Percentiles rank a stretch among this genome's conserved stretches.
Conservation (phyloP, 2,329 filamentous ascomycete genomes). For the Chrysoporthe deuterocubensis region DNA sequence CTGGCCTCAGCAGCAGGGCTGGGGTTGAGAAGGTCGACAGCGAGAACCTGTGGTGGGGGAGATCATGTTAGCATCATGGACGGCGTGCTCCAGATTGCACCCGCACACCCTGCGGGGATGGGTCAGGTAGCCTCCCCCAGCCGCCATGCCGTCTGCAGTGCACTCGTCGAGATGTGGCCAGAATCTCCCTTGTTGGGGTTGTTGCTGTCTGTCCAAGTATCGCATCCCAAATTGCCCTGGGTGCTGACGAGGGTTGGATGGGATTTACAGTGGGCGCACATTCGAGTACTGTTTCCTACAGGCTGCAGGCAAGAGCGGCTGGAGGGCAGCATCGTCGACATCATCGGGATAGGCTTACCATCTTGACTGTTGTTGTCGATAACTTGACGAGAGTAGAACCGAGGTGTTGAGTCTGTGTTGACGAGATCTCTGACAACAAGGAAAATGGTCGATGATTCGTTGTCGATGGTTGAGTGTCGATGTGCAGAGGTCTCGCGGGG, state of each 20-base stretch:
- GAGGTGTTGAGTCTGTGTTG: slow-evolving; percentile 53
- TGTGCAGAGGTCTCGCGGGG: slow-evolving; percentile 29
- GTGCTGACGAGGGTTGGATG: slow-evolving; percentile 11
- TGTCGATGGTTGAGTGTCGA: slow-evolving; percentile 27
- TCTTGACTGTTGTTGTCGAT: slow-evolving; percentile 63
- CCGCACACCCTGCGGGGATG: slow-evolving; percentile 1
- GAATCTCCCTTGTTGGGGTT: slow-evolving; percentile 23
- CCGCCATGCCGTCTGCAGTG: neutral
- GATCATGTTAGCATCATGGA: slow-evolving; percentile 50
- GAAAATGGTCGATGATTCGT: slow-evolving; percentile 41
- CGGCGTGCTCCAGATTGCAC: slow-evolving; percentile 6
- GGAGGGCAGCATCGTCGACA: slow-evolving; percentile 20
- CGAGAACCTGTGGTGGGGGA: slow-evolving; percentile 80
- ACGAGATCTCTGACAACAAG: slow-evolving; percentile 54
- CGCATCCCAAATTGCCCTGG: neutral
- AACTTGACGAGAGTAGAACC: slow-evolving; percentile 42
- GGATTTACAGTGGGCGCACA: slow-evolving; percentile 19
- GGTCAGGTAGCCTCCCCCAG: neutral
- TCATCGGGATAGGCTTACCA: slow-evolving; percentile 58
- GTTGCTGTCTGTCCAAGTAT: neutral
- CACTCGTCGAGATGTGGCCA: neutral
- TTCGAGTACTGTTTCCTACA: slow-evolving; percentile 18
- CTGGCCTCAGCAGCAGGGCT: slow-evolving; percentile 95
- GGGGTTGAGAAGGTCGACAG: slow-evolving; percentile 99
- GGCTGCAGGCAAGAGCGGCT: slow-evolving; percentile 14